These are phyloP conservation scores for Aspergillus intermedius DNA, from an alignment of 2,329 filamentous ascomycete genomes.

Conservation along the genomic window DNA sequence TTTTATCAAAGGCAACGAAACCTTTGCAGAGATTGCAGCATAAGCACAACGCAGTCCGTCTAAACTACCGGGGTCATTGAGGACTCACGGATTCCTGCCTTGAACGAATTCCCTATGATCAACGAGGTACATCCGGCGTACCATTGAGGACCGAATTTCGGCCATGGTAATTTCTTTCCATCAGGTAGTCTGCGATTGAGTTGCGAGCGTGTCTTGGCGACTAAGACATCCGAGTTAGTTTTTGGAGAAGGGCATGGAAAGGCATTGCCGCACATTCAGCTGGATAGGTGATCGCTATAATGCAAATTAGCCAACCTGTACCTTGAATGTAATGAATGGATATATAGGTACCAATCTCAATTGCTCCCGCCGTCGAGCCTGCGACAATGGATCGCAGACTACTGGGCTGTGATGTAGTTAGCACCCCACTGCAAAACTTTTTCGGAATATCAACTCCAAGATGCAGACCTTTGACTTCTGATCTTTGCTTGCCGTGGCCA, in stretches of 20 bases:
- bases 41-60: neutral
- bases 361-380: slow-evolving; percentile 84
- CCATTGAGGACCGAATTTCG: slow-evolving; percentile 88
- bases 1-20: slow-evolving; percentile 94
- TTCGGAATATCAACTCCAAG: neutral
- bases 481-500: slow-evolving; percentile 31
- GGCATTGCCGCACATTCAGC: slow-evolving; percentile 64
- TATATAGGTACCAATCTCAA: slow-evolving; percentile 69
- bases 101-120: slow-evolving; percentile 93
- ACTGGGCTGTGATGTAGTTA: slow-evolving; percentile 57
- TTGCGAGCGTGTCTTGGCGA: slow-evolving; percentile 92
- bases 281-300: slow-evolving; percentile 76
- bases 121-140: slow-evolving; percentile 96
- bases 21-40: slow-evolving; percentile 40
- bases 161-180: slow-evolving; percentile 86
- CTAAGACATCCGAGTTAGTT: slow-evolving; percentile 35
- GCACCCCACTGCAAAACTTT: slow-evolving; percentile 3
- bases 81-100: slow-evolving; percentile 81
- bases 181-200: slow-evolving; percentile 78
- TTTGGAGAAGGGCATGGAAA: neutral
- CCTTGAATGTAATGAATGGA: neutral
- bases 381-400: slow-evolving; percentile 84
- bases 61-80: neutral
- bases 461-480: slow-evolving; percentile 31
- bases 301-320: slow-evolving; percentile 15